Conservation (phyloP, 441 rosid species). For the Populus hybrid region DNA sequence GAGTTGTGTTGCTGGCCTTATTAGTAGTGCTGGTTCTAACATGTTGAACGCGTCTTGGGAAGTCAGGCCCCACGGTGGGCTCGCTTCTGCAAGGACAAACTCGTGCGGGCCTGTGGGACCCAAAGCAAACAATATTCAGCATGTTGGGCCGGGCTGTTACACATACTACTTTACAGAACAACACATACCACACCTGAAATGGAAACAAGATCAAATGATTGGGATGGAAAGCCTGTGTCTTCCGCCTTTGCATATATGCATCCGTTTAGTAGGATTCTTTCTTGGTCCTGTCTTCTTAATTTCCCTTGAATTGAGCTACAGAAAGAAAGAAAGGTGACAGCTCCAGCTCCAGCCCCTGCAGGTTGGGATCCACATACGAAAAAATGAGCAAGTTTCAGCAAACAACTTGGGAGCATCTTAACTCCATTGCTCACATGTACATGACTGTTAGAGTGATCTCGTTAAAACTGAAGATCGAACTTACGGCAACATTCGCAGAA, state of each 20-base stretch:
- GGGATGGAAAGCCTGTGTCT: constrained; percentile 52
- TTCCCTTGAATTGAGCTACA: constrained; percentile 51
- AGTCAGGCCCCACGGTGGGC: too few relatives aligned
- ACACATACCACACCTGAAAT: constrained; percentile 42
- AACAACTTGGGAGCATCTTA: neutral
- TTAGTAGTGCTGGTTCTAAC: too few relatives aligned
- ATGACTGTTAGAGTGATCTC: neutral
- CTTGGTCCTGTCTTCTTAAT: constrained; percentile 30
- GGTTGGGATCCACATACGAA: constrained; percentile 4
- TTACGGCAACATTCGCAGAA: constrained; percentile 49
- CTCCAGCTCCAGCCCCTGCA: constrained; percentile 55
- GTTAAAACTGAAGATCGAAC: constrained; percentile 10
- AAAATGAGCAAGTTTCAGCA: neutral
- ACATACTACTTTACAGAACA: constrained; percentile 1
- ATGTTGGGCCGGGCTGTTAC: too few relatives aligned
- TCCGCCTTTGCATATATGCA: constrained; percentile 53
- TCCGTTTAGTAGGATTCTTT: constrained; percentile 41
- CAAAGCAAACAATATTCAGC: too few relatives aligned
- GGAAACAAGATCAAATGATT: constrained; percentile 48
- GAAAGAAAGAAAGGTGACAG: constrained; percentile 53
- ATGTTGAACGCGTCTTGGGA: too few relatives aligned
- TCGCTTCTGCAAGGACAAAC: too few relatives aligned
- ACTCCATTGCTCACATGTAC: neutral
- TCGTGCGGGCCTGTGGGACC: too few relatives aligned
- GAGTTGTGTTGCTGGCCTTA: too few relatives aligned